phyloP scores from a whole-genome alignment of 345 rosid genomes.

The Hibiscus tridactylites region DNA sequence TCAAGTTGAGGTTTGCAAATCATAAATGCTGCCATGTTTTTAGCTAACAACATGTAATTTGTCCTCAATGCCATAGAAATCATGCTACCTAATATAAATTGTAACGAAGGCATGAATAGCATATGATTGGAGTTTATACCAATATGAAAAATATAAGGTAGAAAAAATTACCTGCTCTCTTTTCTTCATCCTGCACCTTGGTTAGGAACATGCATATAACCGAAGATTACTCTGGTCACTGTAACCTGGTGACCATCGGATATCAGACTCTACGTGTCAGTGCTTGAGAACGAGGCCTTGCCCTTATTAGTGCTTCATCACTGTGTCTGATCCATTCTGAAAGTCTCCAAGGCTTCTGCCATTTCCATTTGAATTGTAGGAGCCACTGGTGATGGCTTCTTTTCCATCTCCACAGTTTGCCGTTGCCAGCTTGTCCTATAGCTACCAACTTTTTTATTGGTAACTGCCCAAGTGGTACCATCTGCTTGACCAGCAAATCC shows the following conservation, averaged over 20 bases:
- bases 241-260: slow-evolving; percentile 11
- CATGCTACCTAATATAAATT: background rate
- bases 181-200: slow-evolving; percentile 13
- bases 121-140: background rate
- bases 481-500: slow-evolving; percentile 39
- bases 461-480: slow-evolving; percentile 77
- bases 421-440: slow-evolving; percentile 49
- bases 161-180: slow-evolving; percentile 33
- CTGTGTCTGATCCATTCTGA: slow-evolving; percentile 89
- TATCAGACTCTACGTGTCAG: slow-evolving; percentile 29
- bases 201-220: slow-evolving; percentile 18
- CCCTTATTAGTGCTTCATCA: slow-evolving; percentile 65
- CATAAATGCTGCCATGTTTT: background rate
- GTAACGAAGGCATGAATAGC: background rate
- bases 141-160: background rate
- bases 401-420: slow-evolving; percentile 99
- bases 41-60: background rate
- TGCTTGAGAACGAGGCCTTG: slow-evolving; percentile 57
- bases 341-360: slow-evolving; percentile 99
- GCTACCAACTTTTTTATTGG: slow-evolving; percentile 63
- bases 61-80: background rate
- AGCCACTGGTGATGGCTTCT: slow-evolving; percentile 99
- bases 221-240: slow-evolving; percentile 22
- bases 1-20: background rate
- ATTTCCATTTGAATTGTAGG: slow-evolving; percentile 95